Conservation (phyloP, 176 grass and related monocot species). For the Oryza coarctata region DNA sequence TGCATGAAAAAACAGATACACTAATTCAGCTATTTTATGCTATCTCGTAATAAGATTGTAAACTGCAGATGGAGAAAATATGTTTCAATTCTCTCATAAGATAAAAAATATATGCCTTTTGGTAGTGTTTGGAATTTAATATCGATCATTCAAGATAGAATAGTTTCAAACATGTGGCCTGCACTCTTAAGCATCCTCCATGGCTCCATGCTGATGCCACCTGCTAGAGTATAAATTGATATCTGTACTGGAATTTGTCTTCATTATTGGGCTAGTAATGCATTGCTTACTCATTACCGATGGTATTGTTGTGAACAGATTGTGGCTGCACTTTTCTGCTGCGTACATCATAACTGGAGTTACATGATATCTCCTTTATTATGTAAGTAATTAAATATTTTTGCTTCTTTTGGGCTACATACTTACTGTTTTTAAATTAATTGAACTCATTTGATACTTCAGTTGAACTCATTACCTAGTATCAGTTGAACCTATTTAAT, state of each 20-base stretch:
- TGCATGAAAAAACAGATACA: not conserved
- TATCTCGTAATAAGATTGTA: not conserved
- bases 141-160: not conserved
- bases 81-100: not conserved
- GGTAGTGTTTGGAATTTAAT: not conserved
- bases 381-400: conserved; percentile 58
- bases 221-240: not conserved
- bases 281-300: conserved; percentile 22
- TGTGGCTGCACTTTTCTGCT: conserved; percentile 97
- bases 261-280: not conserved
- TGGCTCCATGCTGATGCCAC: not conserved
- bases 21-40: not conserved
- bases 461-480: not conserved
- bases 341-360: conserved; percentile 78
- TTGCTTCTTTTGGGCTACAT: not conserved
- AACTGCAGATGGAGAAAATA: not conserved
- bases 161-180: not conserved
- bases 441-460: not conserved
- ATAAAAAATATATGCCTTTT: not conserved
- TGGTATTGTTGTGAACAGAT: conserved; percentile 52
- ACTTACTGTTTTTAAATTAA: conserved; percentile 41
- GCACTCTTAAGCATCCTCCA: not conserved
- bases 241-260: not conserved
- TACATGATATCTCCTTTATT: conserved; percentile 82
- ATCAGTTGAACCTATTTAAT: not conserved